Evolutionary conservation across 2,329 filamentous ascomycete species (phyloP), one percentile per base, ranked within the genome.

Genomic region (Basipetospora chlamydospora): DNA sequence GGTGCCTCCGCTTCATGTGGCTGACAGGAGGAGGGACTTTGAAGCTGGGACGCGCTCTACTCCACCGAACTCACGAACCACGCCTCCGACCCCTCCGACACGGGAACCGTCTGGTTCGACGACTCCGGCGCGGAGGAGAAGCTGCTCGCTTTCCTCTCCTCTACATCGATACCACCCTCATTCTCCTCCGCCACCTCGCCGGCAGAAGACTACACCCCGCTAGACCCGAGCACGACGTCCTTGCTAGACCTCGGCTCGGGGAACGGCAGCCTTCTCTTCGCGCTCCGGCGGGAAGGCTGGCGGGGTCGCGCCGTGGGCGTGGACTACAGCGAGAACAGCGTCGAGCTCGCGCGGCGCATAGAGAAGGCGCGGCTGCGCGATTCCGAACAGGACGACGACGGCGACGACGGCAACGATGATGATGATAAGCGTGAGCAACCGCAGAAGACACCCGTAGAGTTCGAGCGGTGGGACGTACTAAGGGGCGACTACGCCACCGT

Each of bases 81-180:
- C 56, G 60, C 71, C 37, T 56, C 70, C 43, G 75, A 92, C 59
- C 74, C 82, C 8, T 59, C 70, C 39, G 83, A 94, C 63, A 80
- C 80, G 41, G 88, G 88, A 46, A 93, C 86, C 21, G 77, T 90
- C 48, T 98, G 90, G 90, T 98, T 98, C 68, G 80, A 86, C 54
- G 90, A 96, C 60, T 82, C 85, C 22, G 76, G 80, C 50, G 90
- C 90, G 42, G 84, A 94, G 51, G 67, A 77, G 43, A 87, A 87
- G 51, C 75, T 93, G 41, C 58, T 93, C 17, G 56, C 63, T 8
- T 86, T 80, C 53, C 69, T 93, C 52, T 73, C 36, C 18, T n/a
- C n/a, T n/a, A n/a, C n/a, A n/a, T n/a, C n/a, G n/a, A n/a, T n/a
- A n/a, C n/a, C n/a, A n/a, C n/a, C n/a, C n/a, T n/a, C n/a, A n/a